A percentile compares a stretch with the other conserved stretches of the same genome.
Evolutionary conservation across 164 flowering plant species (phyloP).

Genomic region (Annona squamosa): DNA sequence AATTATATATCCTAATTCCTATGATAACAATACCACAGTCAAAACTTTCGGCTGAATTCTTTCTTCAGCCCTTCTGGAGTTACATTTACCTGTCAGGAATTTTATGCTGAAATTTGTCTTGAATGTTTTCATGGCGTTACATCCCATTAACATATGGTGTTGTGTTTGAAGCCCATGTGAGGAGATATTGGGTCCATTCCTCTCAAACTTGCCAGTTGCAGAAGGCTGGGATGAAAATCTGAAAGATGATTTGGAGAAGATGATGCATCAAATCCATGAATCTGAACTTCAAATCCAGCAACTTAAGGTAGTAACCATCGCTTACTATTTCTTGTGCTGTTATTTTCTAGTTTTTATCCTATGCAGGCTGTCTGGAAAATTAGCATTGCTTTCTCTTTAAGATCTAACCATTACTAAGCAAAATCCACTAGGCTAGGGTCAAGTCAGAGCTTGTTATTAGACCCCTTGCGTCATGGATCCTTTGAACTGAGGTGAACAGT

Average conservation of each 20-base stretch:
- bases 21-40: neutral
- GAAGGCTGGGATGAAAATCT: slow-evolving; percentile 28
- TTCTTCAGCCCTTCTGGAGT: neutral
- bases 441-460: no score
- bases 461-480: no score
- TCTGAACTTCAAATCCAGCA: slow-evolving; percentile 55
- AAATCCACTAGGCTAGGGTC: no score
- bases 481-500: no score
- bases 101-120: slow-evolving; percentile 3
- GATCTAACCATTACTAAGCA: no score
- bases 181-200: slow-evolving; percentile 34
- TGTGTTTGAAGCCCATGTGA: slow-evolving; percentile 32
- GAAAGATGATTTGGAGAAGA: slow-evolving; percentile 32
- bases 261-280: slow-evolving; percentile 42
- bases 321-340: no score
- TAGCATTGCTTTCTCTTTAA: no score
- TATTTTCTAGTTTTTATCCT: no score
- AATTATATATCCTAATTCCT: neutral
- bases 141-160: slow-evolving; percentile 14
- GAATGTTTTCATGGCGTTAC: slow-evolving; percentile 1
- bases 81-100: slow-evolving; percentile 3
- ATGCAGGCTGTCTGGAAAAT: no score
- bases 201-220: slow-evolving; percentile 32
- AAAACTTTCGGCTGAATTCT: neutral
- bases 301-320: slow-evolving; percentile 49